Evolutionary conservation across 2,329 filamentous ascomycete species (phyloP), one percentile per base, ranked within the genome.

Genomic region (Aspergillus alliaceus): DNA sequence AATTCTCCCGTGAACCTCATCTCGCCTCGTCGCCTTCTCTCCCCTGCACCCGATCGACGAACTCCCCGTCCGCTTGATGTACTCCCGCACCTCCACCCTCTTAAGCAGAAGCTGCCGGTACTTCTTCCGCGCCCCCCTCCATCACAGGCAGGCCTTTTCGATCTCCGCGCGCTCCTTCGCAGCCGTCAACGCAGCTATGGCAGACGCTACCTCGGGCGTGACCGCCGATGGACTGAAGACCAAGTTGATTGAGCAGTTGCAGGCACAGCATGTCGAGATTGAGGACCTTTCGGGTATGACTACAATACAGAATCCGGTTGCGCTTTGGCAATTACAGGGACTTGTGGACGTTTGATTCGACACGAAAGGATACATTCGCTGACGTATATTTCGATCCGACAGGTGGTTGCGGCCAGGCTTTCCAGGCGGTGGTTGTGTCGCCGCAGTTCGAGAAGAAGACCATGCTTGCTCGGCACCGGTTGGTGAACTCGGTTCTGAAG

Each of bases 281-380:
- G 89, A 90, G 63, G 93, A 98, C 77, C 86, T 96, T 81, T 96
- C 92, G 63, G 93, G 93, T 96, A 84, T 58, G 56, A 37, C 37
- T 51, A 37, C 51, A 24, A n/a, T n/a, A 35, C n/a, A 47, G n/a
- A 14, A 5, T 22, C 12, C 44, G 4, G 8, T 24, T 24, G 27
- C 44, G 27, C 44, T 47, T 47, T 1, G 14, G 22, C 39, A 25
- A 14, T 22, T 39, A 15, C 22, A 15, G n/a, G n/a, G n/a, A n/a
- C n/a, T n/a, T n/a, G n/a, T n/a, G n/a, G n/a, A n/a, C n/a, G n/a
- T n/a, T n/a, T n/a, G n/a, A n/a, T n/a, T n/a, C n/a, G n/a, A n/a
- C n/a, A n/a, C n/a, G n/a, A n/a, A n/a, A n/a, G n/a, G n/a, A n/a
- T n/a, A n/a, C n/a, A n/a, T n/a, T n/a, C n/a, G n/a, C 44, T 47